Conservation (phyloP, 148 eudicot species). For the Beta vulgaris region DNA sequence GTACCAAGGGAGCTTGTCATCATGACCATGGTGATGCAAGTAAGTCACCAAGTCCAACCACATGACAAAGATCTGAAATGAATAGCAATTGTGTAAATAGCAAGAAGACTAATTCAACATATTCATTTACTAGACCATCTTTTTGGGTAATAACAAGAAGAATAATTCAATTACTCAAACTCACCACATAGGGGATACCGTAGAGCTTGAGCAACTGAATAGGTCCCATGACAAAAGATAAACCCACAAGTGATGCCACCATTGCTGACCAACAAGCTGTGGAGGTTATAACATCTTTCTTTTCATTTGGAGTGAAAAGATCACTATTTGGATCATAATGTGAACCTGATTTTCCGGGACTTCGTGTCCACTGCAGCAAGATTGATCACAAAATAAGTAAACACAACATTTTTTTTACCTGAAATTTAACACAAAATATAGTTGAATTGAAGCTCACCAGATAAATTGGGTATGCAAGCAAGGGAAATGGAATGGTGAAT, state of each 20-base stretch:
- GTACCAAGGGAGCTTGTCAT: constrained; percentile 83
- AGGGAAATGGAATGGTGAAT: constrained; percentile 65
- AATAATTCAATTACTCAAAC: constrained; percentile 20
- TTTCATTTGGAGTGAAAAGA: constrained; percentile 53
- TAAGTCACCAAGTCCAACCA: constrained; percentile 85
- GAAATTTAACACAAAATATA: neutral
- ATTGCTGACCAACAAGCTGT: constrained; percentile 71
- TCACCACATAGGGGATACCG: constrained; percentile 64
- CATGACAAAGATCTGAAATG: constrained; percentile 59
- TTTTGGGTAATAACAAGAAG: neutral
- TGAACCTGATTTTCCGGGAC: constrained; percentile 74
- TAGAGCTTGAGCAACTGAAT: constrained; percentile 66
- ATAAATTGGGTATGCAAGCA: constrained; percentile 71
- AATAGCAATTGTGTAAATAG: neutral
- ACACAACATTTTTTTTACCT: neutral
- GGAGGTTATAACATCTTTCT: constrained; percentile 58
- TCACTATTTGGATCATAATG: constrained; percentile 63
- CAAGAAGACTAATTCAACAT: neutral
- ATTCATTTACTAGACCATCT: neutral
- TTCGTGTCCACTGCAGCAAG: constrained; percentile 49
- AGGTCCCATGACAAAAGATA: constrained; percentile 68
- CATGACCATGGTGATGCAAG: constrained; percentile 84
- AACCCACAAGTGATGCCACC: constrained; percentile 58
- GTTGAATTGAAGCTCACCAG: constrained; percentile 43
- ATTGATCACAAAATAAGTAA: neutral